Evolutionary conservation across 1,284 basidiomycete species (phyloP), one percentile per base, ranked within the genome.

Genomic region (Lentinula novae-zelandiae): DNA sequence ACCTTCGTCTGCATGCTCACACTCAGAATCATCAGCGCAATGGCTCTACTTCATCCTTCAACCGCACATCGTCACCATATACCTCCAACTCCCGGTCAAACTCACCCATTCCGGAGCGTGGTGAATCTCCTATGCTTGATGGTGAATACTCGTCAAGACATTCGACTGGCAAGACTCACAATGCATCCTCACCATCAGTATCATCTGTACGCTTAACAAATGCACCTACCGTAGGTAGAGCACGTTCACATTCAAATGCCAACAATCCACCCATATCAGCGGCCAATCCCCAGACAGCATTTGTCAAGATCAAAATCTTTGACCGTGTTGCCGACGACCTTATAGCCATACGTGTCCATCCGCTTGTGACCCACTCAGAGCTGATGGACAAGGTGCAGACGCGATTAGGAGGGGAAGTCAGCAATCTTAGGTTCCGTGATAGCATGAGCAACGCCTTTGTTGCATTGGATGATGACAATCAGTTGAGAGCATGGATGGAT

Each of bases 231-330:
- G 70, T 70, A 60, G 62, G 65, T n/a, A 81, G 83, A 34, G 79
- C 84, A 17, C 81, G 80, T 27, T 83, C 87, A 10, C 80, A 82
- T 13, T 85, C 84, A 34, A 77, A 73, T 27, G 81, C 82, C 63
- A 88, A 82, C 66, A 84, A 78, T 20, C 90, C 89, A 8, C 79
- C 85, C n/a, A 89, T 91, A 68, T 92, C 88, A 49, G 83, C 85
- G 15, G 82, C 79, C 58, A 90, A 89, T 66, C 84, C 86, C 13
- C 89, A 91, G 67, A 86, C 92, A 40, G 86, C 93, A 40, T 96
- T 95, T 75, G 84, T 98, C 67, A 98, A 98, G 78, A 97, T 99
- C 77, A 99, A 99, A 78, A 94, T 99, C 59, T 97, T 96, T 70
- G 91, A 97, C 73, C 83, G 90, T 36, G 82, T 90, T 62, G 90